Percentiles rank a stretch among this genome's conserved stretches.
Conservation (phyloP, 495 filamentous ascomycete species). For the Margaritispora aquatica region DNA sequence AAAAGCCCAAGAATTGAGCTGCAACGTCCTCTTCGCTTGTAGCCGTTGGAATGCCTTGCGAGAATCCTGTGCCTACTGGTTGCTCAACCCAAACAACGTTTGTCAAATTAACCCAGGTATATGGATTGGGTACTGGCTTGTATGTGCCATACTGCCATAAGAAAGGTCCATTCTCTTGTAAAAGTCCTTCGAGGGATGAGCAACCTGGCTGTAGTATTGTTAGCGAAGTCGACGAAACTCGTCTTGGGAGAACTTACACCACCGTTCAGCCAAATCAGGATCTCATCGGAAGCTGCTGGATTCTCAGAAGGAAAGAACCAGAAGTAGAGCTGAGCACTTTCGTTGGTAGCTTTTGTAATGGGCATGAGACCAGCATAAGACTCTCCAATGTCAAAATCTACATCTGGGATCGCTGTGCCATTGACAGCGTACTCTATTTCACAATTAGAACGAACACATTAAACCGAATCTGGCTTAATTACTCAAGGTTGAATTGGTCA, state of each 20-base stretch:
- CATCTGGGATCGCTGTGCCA: constrained; percentile 61
- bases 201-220: constrained; percentile 43
- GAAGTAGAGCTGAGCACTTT: constrained; percentile 58
- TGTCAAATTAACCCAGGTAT: constrained; percentile 66
- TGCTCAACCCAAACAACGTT: constrained; percentile 75
- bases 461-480: not conserved
- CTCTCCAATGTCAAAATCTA: constrained; percentile 71
- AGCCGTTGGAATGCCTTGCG: constrained; percentile 54
- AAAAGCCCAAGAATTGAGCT: constrained; percentile 63
- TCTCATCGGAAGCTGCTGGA: constrained; percentile 51
- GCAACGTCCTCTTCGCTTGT: constrained; percentile 59
- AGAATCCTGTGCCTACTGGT: constrained; percentile 71
- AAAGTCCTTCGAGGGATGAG: constrained; percentile 59
- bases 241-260: constrained; percentile 34
- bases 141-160: constrained; percentile 65
- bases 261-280: constrained; percentile 70
- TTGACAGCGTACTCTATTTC: constrained; percentile 56
- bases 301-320: constrained; percentile 70
- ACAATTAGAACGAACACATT: not conserved
- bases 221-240: not conserved
- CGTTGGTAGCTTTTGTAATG: constrained; percentile 40
- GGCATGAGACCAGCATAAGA: constrained; percentile 69
- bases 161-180: constrained; percentile 76
- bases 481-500: constrained; percentile 15
- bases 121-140: constrained; percentile 57